Evolutionary conservation across 2,329 filamentous ascomycete genomes (phyloP).

Genomic region (Aspergillus sp.): DNA sequence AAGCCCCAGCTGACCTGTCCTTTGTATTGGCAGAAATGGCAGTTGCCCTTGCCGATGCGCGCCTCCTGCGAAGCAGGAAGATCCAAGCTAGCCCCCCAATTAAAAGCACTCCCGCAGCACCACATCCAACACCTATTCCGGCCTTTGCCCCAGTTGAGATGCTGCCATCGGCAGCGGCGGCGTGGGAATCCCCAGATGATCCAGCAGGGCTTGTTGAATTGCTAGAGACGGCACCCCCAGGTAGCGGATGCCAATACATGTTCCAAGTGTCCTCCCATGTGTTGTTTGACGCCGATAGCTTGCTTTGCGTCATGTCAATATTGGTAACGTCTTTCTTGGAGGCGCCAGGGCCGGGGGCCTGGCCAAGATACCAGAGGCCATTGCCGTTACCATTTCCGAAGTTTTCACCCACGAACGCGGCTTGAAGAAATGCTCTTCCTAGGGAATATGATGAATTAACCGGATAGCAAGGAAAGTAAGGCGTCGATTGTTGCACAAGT

Average conservation of each 20-base stretch:
- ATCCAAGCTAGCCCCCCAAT: slow-evolving; percentile 8
- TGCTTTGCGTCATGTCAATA: neutral
- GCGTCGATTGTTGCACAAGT: slow-evolving; percentile 8
- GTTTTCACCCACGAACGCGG: slow-evolving; percentile 17
- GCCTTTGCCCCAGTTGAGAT: slow-evolving; percentile 21
- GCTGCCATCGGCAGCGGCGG: slow-evolving; percentile 1
- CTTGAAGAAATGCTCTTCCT: slow-evolving; percentile 19
- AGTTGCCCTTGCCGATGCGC: neutral
- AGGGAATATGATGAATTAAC: slow-evolving; percentile 7
- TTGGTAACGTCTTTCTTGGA: neutral
- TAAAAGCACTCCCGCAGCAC: slow-evolving; percentile 5
- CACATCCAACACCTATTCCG: slow-evolving; percentile 19
- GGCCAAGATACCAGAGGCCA: slow-evolving; percentile 13
- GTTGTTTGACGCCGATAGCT: neutral
- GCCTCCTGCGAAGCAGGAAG: slow-evolving; percentile 7
- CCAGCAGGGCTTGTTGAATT: no score
- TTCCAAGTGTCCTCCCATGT: neutral
- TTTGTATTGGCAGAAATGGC: no score
- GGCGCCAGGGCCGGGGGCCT: slow-evolving; percentile 15
- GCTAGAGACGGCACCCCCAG: no score
- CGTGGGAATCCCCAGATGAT: neutral
- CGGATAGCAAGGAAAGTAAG: slow-evolving; percentile 16
- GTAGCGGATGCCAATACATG: neutral
- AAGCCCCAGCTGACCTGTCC: no score
- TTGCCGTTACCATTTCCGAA: slow-evolving; percentile 9